These are phyloP conservation scores for Balamuthia mandrillaris DNA, from an alignment of 208 protist genomes.

Conservation along the genomic window DNA sequence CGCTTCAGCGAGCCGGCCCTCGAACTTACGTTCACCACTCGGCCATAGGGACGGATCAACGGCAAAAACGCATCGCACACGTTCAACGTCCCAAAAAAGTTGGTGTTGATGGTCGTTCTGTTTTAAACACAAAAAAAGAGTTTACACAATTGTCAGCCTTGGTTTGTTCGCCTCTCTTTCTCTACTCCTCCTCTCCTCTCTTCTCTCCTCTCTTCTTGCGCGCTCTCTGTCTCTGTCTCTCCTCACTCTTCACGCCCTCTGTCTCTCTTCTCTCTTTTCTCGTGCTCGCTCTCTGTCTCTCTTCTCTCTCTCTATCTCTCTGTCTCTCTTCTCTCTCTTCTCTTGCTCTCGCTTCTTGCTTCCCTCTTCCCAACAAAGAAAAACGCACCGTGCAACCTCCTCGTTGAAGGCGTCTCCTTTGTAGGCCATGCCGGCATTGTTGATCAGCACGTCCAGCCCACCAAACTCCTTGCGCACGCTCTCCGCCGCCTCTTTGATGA, in stretches of 20 bases:
- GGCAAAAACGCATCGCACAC: background rate
- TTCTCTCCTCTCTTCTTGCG: background rate
- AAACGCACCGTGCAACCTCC: background rate
- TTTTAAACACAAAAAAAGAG: background rate
- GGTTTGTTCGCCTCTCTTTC: no score
- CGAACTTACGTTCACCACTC: background rate
- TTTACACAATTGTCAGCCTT: background rate
- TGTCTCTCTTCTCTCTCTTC: no score
- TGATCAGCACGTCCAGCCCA: background rate
- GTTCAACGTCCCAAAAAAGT: slow-evolving; percentile 3
- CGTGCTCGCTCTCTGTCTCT: background rate
- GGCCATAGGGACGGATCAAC: background rate
- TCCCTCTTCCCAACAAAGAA: no score
- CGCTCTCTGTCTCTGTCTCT: background rate
- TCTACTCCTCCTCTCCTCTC: no score
- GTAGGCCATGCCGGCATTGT: slow-evolving; percentile 28
- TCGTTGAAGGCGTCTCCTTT: slow-evolving; percentile 31
- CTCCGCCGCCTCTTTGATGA: background rate
- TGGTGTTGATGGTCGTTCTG: background rate
- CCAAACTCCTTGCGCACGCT: background rate
- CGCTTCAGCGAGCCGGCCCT: background rate
- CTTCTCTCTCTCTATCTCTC: no score
- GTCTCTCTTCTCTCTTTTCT: background rate
- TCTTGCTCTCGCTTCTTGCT: no score
- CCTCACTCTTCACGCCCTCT: no score